A percentile compares a stretch with the other conserved stretches of the same genome.
Conservation (phyloP, 1,284 basidiomycete genomes). For the Sporisorium graminicola region DNA sequence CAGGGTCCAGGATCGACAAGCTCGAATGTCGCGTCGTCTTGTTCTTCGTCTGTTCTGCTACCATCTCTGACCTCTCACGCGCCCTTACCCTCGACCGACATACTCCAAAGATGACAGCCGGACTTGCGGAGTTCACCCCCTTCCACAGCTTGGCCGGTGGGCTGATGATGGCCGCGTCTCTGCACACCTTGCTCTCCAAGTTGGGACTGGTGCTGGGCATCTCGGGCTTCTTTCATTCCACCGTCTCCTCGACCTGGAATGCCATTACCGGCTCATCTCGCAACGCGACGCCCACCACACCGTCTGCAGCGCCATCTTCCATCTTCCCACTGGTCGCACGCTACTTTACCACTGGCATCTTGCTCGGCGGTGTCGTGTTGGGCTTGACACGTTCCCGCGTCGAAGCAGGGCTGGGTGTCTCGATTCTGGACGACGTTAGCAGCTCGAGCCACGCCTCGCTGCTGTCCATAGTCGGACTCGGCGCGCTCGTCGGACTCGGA, state of each 20-base stretch:
- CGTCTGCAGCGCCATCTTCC: slow-evolving; percentile 6
- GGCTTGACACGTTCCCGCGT: slow-evolving; percentile 35
- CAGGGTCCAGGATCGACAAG: slow-evolving; percentile 4
- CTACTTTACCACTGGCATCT: slow-evolving; percentile 56
- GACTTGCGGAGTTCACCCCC: slow-evolving; percentile 47
- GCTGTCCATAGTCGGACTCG: slow-evolving; percentile 23
- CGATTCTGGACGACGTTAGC: slow-evolving; percentile 52
- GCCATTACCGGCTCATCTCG: background rate
- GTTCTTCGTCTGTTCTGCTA: background rate
- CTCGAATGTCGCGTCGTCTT: too few relatives aligned
- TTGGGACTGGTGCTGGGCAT: slow-evolving; percentile 65
- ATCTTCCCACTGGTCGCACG: slow-evolving; percentile 33
- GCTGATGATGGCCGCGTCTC: slow-evolving; percentile 63
- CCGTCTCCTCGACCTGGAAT: slow-evolving; percentile 21
- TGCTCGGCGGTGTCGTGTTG: slow-evolving; percentile 57
- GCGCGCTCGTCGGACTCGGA: slow-evolving; percentile 60
- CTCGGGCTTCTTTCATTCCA: slow-evolving; percentile 63
- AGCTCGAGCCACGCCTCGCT: slow-evolving; percentile 1
- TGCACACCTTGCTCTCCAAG: slow-evolving; percentile 51
- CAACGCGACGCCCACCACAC: slow-evolving; percentile 1
- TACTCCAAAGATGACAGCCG: slow-evolving; percentile 18
- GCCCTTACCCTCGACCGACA: background rate
- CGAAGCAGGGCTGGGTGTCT: slow-evolving; percentile 44
- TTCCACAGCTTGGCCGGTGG: slow-evolving; percentile 64
- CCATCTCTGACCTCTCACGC: background rate